These are phyloP conservation scores for Mycena olivaceomarginata DNA, from an alignment of 768 basidiomycete species.

Conservation along the genomic window DNA sequence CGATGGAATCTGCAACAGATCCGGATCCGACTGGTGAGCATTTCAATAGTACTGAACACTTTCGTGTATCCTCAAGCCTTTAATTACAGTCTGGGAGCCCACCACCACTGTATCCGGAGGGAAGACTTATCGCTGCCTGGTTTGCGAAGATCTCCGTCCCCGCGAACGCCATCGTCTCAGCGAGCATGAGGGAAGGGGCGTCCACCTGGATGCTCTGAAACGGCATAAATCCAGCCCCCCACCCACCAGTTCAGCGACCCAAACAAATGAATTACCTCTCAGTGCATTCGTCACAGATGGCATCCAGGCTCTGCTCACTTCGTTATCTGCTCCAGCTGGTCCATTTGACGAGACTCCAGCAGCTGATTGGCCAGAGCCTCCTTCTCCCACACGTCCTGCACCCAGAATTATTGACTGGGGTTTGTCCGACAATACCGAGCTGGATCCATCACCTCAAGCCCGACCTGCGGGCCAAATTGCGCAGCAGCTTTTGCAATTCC, in stretches of 20 bases:
- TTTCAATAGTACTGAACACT: background rate
- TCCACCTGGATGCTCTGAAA: background rate
- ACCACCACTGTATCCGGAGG: background rate
- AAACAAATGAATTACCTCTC: background rate
- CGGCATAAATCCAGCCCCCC: background rate
- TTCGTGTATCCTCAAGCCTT: background rate
- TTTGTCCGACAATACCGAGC: background rate
- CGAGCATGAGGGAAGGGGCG: background rate
- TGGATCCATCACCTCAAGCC: background rate
- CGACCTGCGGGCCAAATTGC: background rate
- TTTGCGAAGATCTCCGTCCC: background rate
- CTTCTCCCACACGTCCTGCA: background rate
- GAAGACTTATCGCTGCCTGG: background rate
- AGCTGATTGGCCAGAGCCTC: background rate
- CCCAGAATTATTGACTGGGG: background rate
- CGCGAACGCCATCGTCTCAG: background rate
- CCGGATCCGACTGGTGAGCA: background rate
- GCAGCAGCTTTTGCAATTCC: background rate
- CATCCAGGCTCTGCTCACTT: too few species aligned
- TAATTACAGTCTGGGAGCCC: background rate
- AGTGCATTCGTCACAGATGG: background rate
- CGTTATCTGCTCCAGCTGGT: background rate
- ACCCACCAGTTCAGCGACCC: too few species aligned
- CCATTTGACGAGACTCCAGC: background rate
- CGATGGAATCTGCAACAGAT: background rate